A percentile compares a stretch with the other conserved stretches of the same genome.
Conservation (phyloP, 2,329 filamentous ascomycete species). For the Chalaropsis ovoidea region DNA sequence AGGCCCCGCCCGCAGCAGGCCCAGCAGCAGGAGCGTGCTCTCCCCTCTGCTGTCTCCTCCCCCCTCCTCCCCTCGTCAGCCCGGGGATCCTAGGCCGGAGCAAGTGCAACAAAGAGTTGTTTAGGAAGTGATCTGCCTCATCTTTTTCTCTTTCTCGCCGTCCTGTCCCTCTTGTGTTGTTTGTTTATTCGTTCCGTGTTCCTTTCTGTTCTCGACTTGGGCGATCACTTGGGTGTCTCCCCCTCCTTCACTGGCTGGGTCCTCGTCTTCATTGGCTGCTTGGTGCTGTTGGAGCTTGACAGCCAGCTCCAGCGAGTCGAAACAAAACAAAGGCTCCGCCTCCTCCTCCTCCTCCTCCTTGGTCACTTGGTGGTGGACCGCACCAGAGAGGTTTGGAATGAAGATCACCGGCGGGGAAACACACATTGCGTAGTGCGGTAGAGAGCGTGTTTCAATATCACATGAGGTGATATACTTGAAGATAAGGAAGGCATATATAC, state of each 20-base stretch:
- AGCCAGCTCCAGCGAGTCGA: neutral
- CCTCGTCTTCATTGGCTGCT: neutral
- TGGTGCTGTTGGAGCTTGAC: neutral
- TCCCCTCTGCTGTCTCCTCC: neutral
- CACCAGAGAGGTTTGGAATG: too few relatives aligned
- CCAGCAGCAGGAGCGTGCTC: neutral
- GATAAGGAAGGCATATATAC: neutral
- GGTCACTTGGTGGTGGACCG: neutral
- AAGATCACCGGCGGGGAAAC: neutral
- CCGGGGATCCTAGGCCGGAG: constrained; percentile 8
- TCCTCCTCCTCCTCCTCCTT: neutral
- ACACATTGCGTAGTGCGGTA: neutral
- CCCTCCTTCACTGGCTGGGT: neutral
- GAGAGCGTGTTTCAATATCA: constrained; percentile 1
- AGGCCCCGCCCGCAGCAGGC: neutral
- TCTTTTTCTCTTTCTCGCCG: neutral
- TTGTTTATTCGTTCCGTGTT: neutral
- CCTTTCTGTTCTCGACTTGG: neutral
- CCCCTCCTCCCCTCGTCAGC: neutral
- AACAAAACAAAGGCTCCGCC: constrained; percentile 8
- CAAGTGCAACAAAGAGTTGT: neutral
- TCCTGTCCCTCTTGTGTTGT: neutral
- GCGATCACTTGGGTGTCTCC: neutral
- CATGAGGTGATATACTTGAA: neutral
- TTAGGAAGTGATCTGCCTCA: constrained; percentile 1